Evolutionary conservation across 2,329 filamentous ascomycete genomes (phyloP).

Genomic region (Epicoccum sorghinum): DNA sequence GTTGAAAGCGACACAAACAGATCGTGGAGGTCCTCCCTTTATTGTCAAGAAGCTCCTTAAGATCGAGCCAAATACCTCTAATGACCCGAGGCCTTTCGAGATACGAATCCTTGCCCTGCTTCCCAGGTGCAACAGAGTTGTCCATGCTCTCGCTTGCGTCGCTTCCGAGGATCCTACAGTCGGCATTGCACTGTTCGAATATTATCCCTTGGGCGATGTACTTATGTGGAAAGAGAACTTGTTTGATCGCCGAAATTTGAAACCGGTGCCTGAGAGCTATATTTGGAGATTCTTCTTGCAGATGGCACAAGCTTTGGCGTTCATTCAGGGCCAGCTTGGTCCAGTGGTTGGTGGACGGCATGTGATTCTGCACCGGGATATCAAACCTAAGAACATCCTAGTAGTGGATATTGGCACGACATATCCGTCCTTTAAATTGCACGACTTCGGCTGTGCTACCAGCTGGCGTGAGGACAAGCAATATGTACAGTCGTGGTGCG

Average conservation of each 20-base stretch:
- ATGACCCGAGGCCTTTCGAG: constrained; percentile 19
- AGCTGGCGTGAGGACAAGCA: constrained; percentile 4
- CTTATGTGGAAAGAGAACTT: constrained; percentile 22
- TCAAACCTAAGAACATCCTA: constrained; percentile 40
- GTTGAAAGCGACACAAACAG: background rate
- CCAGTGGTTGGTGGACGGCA: constrained; percentile 3
- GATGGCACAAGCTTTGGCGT: constrained; percentile 35
- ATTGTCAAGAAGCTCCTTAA: constrained; percentile 31
- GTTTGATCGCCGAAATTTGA: constrained; percentile 21
- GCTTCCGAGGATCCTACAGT: constrained; percentile 12
- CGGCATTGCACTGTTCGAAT: constrained; percentile 26
- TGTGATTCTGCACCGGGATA: constrained; percentile 28
- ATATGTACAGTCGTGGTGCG: constrained; percentile 8
- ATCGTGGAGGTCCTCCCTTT: background rate
- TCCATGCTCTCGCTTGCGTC: constrained; percentile 18
- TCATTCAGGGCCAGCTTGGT: constrained; percentile 29
- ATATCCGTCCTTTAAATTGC: constrained; percentile 36
- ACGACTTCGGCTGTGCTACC: constrained; percentile 32
- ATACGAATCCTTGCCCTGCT: constrained; percentile 18
- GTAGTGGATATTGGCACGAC: constrained; percentile 29
- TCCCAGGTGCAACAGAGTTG: constrained; percentile 28
- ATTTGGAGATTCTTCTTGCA: constrained; percentile 40
- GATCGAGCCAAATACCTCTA: background rate
- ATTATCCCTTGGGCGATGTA: constrained; percentile 32
- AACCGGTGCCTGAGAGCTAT: constrained; percentile 32